Conservation (phyloP, 2,329 filamentous ascomycete species). For the Drechslerella dactyloides region DNA sequence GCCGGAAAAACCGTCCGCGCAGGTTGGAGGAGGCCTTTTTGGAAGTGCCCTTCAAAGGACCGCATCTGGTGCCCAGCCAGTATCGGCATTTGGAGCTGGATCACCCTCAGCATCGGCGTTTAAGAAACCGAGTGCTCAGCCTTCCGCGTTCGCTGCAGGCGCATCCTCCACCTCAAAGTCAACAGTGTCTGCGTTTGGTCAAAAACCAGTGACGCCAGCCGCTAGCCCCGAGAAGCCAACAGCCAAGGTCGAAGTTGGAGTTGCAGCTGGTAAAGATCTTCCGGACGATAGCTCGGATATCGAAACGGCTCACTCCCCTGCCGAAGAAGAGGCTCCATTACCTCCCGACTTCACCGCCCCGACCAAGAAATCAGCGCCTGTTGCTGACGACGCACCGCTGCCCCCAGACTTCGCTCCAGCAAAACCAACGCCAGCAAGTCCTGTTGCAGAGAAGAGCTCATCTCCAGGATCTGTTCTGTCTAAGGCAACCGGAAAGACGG, state of each 20-base stretch:
- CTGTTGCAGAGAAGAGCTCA: conserved; percentile 20
- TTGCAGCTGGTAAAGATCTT: conserved; percentile 32
- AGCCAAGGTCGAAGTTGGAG: conserved; percentile 6
- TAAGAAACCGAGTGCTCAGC: conserved; percentile 7
- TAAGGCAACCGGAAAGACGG: neutral
- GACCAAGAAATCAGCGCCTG: conserved; percentile 17
- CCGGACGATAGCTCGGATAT: conserved; percentile 39
- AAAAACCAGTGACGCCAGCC: conserved; percentile 18
- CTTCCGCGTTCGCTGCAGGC: conserved; percentile 24
- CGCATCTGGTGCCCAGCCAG: conserved; percentile 23
- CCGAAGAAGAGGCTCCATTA: conserved; percentile 32
- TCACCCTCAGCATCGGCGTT: conserved; percentile 20
- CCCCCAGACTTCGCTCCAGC: conserved; percentile 31
- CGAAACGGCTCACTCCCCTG: conserved; percentile 29
- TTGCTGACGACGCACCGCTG: conserved; percentile 29
- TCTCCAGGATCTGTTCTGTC: conserved; percentile 23
- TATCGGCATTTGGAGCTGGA: conserved; percentile 19
- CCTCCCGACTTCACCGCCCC: conserved; percentile 34
- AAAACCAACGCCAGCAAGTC: neutral
- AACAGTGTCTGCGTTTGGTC: conserved; percentile 26
- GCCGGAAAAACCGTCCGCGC: conserved; percentile 16
- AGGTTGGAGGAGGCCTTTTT: conserved; percentile 39
- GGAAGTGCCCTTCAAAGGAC: conserved; percentile 40
- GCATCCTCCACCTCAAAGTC: conserved; percentile 19
- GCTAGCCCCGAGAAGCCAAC: conserved; percentile 16